These are phyloP conservation scores for Debaryomyces sp. DNA, from an alignment of 1,139 yeast genomes.

Conservation along the genomic window DNA sequence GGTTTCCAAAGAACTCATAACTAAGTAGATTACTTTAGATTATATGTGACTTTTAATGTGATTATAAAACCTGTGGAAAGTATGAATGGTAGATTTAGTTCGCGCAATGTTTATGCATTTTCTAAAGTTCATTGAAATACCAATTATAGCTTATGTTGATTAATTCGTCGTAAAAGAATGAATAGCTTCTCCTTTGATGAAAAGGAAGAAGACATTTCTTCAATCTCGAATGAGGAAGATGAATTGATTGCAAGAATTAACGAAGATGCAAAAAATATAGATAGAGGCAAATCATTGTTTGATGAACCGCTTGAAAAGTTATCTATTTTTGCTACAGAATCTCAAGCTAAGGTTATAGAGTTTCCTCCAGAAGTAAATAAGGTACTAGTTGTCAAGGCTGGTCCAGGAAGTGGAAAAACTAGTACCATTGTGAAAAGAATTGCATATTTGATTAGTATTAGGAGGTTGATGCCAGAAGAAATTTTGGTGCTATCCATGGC, in stretches of 20 bases:
- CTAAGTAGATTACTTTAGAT: neutral
- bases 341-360: slow-evolving; percentile 40
- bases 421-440: slow-evolving; percentile 59
- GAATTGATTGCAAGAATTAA: neutral
- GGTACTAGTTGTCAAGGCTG: slow-evolving; percentile 58
- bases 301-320: neutral
- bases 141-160: neutral
- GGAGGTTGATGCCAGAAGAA: slow-evolving; percentile 49
- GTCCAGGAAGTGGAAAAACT: slow-evolving; percentile 83
- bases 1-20: slow-evolving; percentile 19
- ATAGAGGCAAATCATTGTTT: neutral
- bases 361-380: slow-evolving; percentile 36
- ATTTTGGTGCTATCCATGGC: slow-evolving; percentile 71
- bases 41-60: neutral
- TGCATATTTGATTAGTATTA: slow-evolving; percentile 44
- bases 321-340: slow-evolving; percentile 24
- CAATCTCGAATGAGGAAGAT: neutral
- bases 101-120: neutral
- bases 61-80: neutral
- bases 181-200: neutral
- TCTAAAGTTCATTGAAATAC: neutral
- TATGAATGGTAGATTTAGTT: neutral
- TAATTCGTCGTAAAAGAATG: neutral
- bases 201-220: neutral
- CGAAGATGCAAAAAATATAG: neutral